Evolutionary conservation across 768 basidiomycete species (phyloP).

Genomic region (Phanerodontia chrysosporium): DNA sequence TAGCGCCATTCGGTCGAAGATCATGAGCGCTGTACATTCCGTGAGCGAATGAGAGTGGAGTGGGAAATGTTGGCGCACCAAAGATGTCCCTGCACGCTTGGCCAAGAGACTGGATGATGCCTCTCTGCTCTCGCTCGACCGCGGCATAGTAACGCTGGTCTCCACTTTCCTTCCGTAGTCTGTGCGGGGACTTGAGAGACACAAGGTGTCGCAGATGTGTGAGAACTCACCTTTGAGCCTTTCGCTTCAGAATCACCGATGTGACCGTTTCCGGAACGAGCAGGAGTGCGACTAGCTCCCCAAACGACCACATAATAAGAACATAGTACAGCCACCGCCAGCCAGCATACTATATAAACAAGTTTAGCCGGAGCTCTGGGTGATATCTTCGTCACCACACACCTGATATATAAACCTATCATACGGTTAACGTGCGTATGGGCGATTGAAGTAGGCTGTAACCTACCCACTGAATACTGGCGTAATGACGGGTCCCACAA

Average conservation of each 20-base stretch:
- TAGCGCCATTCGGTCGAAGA: slow-evolving; percentile 73
- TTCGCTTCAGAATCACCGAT: slow-evolving; percentile 52
- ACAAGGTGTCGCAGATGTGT: not conserved
- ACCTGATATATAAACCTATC: slow-evolving; percentile 5
- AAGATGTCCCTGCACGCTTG: slow-evolving; percentile 66
- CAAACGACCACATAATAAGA: slow-evolving; percentile 60
- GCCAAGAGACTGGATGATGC: slow-evolving; percentile 40
- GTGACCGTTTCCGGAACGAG: slow-evolving; percentile 65
- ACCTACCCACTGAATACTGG: slow-evolving; percentile 55
- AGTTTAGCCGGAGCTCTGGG: not conserved
- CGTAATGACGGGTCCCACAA: slow-evolving; percentile 49
- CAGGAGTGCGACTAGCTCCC: slow-evolving; percentile 45
- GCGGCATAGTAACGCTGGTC: slow-evolving; percentile 51
- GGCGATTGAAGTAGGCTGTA: not conserved
- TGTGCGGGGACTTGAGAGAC: slow-evolving; percentile 15
- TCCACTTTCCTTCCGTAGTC: slow-evolving; percentile 50
- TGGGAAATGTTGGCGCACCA: slow-evolving; percentile 37
- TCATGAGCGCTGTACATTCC: slow-evolving; percentile 67
- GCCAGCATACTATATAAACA: slow-evolving; percentile 37
- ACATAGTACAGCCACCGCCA: slow-evolving; percentile 79
- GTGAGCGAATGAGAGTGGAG: too few species aligned
- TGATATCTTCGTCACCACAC: not conserved
- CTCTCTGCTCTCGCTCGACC: slow-evolving; percentile 43
- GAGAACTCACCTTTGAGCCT: slow-evolving; percentile 43
- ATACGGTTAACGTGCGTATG: slow-evolving; percentile 12